Base-by-base conservation (phyloP, 2,329 filamentous ascomycete genomes). In the Leptographium procerum region DNA sequence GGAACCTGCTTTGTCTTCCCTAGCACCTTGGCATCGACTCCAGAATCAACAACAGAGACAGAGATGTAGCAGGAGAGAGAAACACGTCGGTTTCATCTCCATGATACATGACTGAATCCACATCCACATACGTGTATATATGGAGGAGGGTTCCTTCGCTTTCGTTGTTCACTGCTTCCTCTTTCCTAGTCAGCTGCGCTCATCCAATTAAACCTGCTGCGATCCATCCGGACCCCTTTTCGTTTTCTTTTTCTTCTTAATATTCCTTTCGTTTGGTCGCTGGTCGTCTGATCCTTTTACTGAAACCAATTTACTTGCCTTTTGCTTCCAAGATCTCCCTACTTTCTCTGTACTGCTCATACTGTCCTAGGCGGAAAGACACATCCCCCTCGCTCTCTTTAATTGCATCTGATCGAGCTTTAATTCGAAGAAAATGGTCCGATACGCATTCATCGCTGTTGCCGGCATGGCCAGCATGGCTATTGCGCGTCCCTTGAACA, bases 401-500 rank as follows among this genome's bases (percentile, higher is more conserved):
- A 33, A 33, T 33, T 6, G 31, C 31, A 10, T 33, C 31, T 33
- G 31, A 10, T 10, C 6, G 31, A 33, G 31, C 10, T 33, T 33
- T 33, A 6, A 33, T 33, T 33, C 31, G 31, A 33, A 6, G 10
- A 64, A 47, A 10, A 65, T 65, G 63, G 62, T 63, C 48, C 61
- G 56, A 24, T 65, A 62, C 57, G 50, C 57, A 1, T 55, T 58
- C 34, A n/a, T 57, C 14, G 51, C 57, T 34, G 43, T 28, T 33
- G 31, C 31, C 33, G 19, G 29, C n/a, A n/a, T 57, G 50, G 50
- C 50, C n/a, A 19, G 50, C 54, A 56, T 63, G 51, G 60, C 58
- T 58, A 19, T 34, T 8, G 63, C 61, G 40, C 59, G 64, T 4
- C 64, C 64, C 13, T 59, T 65, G 28, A 65, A 65, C 59, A 75